These are phyloP conservation scores for Carallia pectinifolia DNA, from an alignment of 345 rosid genomes.

Conservation along the genomic window DNA sequence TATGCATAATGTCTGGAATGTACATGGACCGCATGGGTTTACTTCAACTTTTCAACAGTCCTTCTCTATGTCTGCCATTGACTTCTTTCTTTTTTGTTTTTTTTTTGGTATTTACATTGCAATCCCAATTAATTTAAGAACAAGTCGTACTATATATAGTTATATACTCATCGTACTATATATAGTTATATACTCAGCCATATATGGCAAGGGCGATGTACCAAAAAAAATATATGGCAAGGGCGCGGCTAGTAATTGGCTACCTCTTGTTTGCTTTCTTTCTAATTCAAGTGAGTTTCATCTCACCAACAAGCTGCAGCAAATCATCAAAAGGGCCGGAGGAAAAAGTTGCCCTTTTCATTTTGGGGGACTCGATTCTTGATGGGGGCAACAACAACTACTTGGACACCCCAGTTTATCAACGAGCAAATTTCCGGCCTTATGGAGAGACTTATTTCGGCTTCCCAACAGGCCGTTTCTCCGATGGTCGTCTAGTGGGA, in stretches of 20 bases:
- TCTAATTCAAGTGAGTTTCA: slow-evolving; percentile 1
- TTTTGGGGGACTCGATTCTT: slow-evolving; percentile 76
- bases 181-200: not conserved
- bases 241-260: slow-evolving; percentile 8
- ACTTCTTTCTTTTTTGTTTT: too few relatives aligned
- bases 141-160: too few relatives aligned
- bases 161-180: too few relatives aligned
- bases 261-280: slow-evolving; percentile 16
- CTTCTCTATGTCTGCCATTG: too few relatives aligned
- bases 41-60: too few relatives aligned
- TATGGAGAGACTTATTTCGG: slow-evolving; percentile 72
- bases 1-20: too few relatives aligned
- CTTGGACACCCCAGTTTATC: slow-evolving; percentile 67
- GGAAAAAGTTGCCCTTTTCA: slow-evolving; percentile 41
- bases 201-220: too few relatives aligned
- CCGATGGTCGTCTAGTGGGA: slow-evolving; percentile 69
- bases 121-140: too few relatives aligned
- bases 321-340: slow-evolving; percentile 1
- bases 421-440: slow-evolving; percentile 82
- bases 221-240: slow-evolving; percentile 24
- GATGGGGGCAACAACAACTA: slow-evolving; percentile 89
- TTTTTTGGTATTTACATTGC: too few relatives aligned
- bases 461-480: slow-evolving; percentile 80
- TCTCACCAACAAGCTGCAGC: slow-evolving; percentile 15
- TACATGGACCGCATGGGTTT: too few relatives aligned